Conservation (phyloP, 2,329 filamentous ascomycete genomes). For the Teratosphaeria viscida region DNA sequence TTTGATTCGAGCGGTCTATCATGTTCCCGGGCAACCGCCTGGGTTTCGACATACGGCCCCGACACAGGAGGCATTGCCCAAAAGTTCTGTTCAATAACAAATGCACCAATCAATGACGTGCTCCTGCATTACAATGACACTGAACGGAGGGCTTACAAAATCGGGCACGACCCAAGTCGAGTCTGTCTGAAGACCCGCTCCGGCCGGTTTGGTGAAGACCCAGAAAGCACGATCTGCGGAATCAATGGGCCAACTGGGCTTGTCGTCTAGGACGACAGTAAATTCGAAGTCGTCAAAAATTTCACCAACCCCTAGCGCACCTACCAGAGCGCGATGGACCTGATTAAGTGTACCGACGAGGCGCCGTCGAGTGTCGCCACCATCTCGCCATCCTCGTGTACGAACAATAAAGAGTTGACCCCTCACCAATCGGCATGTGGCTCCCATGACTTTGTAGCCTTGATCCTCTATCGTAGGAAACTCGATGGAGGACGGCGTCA, state of each 20-base stretch:
- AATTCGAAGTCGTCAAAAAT: conserved; percentile 2
- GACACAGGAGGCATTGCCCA: conserved; percentile 36
- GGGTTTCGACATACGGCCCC: conserved; percentile 14
- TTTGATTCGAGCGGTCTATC: conserved; percentile 27
- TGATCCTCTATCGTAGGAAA: conserved; percentile 1
- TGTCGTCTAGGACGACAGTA: conserved; percentile 3
- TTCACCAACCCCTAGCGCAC: conserved; percentile 31
- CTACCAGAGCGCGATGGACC: conserved; percentile 38
- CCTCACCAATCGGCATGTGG: background rate
- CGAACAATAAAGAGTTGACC: conserved; percentile 10
- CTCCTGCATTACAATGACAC: background rate
- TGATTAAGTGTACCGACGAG: conserved; percentile 33
- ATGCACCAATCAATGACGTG: background rate
- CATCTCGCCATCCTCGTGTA: background rate
- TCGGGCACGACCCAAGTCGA: conserved; percentile 42
- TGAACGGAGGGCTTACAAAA: conserved; percentile 21
- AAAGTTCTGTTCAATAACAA: conserved; percentile 26
- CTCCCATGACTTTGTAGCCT: background rate
- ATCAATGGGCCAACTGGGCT: conserved; percentile 10
- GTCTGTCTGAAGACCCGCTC: conserved; percentile 23
- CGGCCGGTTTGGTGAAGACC: conserved; percentile 26
- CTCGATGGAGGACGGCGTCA: conserved; percentile 21
- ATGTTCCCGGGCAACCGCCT: conserved; percentile 14
- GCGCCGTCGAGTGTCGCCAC: background rate
- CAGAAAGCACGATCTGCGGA: conserved; percentile 25